Evolutionary conservation across 139 green algal genomes (phyloP).

Genomic region (Coccomyxa sp.): DNA sequence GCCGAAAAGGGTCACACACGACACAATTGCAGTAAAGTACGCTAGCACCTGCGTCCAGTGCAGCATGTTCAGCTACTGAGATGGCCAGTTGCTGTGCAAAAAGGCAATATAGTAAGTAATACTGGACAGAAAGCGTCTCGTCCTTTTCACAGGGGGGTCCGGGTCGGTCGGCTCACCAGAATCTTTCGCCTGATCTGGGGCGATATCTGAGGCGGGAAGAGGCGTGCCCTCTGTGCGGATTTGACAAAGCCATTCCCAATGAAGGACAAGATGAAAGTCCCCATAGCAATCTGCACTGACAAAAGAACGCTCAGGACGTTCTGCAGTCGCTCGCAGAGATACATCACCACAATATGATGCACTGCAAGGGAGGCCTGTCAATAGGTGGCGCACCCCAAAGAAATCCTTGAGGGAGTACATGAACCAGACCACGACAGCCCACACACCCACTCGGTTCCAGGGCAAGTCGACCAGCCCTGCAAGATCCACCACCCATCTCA

Average conservation of each 20-base stretch:
- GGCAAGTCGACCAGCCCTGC: conserved; percentile 46
- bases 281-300: conserved; percentile 77
- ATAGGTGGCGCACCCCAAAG: conserved; percentile 61
- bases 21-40: conserved; percentile 79
- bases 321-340: background rate
- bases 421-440: conserved; percentile 49
- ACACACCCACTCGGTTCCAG: conserved; percentile 58
- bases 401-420: conserved; percentile 78
- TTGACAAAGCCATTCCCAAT: conserved; percentile 80
- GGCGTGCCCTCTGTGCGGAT: conserved; percentile 16
- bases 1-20: conserved; percentile 69
- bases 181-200: no score
- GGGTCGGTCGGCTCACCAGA: no score
- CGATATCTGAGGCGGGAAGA: conserved; percentile 11
- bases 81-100: no score
- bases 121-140: no score
- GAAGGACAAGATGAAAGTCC: conserved; percentile 86
- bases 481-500: no score
- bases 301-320: background rate
- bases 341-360: background rate
- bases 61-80: conserved; percentile 10
- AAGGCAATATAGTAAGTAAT: no score
- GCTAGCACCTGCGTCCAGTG: conserved; percentile 63
- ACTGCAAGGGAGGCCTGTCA: background rate
- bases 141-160: no score